phyloP scores from a whole-genome alignment of 805 yeast genomes.

The Saccharomycopsis babjevae region DNA sequence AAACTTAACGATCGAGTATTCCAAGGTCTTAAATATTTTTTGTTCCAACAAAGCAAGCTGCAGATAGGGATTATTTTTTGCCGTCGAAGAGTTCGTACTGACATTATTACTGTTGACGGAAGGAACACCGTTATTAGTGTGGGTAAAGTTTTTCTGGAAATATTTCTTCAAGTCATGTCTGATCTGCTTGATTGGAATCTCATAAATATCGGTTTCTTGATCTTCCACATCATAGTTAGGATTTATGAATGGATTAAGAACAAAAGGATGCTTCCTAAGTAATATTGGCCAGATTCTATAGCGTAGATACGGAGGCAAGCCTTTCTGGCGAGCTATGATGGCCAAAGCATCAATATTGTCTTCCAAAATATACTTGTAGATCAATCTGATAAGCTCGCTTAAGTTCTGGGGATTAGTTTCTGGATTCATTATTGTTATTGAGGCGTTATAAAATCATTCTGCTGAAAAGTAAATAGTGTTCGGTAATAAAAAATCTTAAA shows the following conservation, averaged over 20 bases:
- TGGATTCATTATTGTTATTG: background rate
- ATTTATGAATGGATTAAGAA: constrained; percentile 59
- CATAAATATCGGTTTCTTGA: constrained; percentile 12
- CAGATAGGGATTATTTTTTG: constrained; percentile 12
- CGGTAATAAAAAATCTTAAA: too few species aligned
- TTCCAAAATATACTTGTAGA: constrained; percentile 43
- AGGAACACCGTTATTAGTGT: background rate
- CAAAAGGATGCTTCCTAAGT: constrained; percentile 77
- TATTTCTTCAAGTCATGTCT: constrained; percentile 52
- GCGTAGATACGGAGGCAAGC: constrained; percentile 76
- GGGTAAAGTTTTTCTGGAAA: constrained; percentile 32
- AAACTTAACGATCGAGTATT: constrained; percentile 53
- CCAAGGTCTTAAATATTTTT: constrained; percentile 44
- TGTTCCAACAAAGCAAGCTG: constrained; percentile 32
- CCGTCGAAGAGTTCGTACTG: background rate
- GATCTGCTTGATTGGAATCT: constrained; percentile 26
- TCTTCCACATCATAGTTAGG: constrained; percentile 33
- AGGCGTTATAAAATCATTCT: background rate
- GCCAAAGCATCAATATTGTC: constrained; percentile 72
- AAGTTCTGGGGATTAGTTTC: background rate
- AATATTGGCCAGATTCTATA: constrained; percentile 78
- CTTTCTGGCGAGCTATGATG: constrained; percentile 67
- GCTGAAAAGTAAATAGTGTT: too few species aligned
- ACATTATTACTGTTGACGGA: constrained; percentile 7
- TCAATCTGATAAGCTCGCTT: constrained; percentile 26